These are phyloP conservation scores for Lolium perenne DNA, from an alignment of 176 grass and related monocot genomes.

Conservation along the genomic window DNA sequence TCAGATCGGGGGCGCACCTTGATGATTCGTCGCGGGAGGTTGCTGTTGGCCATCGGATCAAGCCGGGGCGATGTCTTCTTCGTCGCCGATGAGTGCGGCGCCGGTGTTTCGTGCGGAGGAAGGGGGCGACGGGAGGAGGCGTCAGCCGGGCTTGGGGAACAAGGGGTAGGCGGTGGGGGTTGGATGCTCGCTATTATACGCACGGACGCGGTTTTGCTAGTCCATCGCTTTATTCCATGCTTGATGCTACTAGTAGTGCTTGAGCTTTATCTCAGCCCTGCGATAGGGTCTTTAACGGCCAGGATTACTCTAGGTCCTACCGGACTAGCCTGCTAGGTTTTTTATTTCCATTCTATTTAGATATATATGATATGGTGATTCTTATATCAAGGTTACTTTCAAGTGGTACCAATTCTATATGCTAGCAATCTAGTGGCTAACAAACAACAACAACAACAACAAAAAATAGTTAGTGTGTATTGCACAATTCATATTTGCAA, in stretches of 20 bases:
- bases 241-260: neutral
- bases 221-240: neutral
- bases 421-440: too few species aligned
- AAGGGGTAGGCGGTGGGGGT: neutral
- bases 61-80: constrained; percentile 45
- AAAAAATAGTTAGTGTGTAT: too few species aligned
- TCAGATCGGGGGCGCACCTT: constrained; percentile 64
- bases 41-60: constrained; percentile 90
- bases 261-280: neutral
- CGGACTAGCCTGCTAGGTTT: neutral
- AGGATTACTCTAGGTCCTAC: constrained; percentile 8
- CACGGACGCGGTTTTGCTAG: constrained; percentile 27
- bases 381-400: too few species aligned
- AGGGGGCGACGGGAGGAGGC: neutral
- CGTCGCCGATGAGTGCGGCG: constrained; percentile 25
- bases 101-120: constrained; percentile 35
- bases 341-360: too few species aligned
- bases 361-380: too few species aligned
- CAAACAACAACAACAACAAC: too few species aligned
- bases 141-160: constrained; percentile 35
- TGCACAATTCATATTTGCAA: too few species aligned
- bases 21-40: constrained; percentile 96
- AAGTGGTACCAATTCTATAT: too few species aligned
- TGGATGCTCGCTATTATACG: constrained; percentile 33
- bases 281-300: neutral